Evolutionary conservation across 371 early-diverging fungal species (phyloP).

Genomic region (Mucor plumbeus): DNA sequence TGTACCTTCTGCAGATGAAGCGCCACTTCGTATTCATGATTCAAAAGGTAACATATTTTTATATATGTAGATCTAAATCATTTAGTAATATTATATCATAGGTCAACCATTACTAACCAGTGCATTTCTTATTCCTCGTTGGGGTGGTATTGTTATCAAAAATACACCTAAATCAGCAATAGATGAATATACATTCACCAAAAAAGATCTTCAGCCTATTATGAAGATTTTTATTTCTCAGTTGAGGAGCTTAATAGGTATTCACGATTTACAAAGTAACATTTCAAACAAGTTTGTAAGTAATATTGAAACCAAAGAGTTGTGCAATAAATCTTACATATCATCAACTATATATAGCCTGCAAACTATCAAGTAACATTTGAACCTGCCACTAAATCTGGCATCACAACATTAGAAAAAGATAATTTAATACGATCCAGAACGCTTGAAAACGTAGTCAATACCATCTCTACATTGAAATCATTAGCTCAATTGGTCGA

Average conservation of each 20-base stretch:
- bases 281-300: conserved; percentile 13
- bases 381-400: conserved; percentile 30
- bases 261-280: conserved; percentile 50
- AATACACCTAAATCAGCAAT: conserved; percentile 53
- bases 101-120: conserved; percentile 59
- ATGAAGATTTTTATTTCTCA: conserved; percentile 83
- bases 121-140: conserved; percentile 89
- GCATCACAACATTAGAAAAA: conserved; percentile 69
- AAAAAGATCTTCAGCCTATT: conserved; percentile 66
- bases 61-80: not conserved
- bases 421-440: conserved; percentile 73
- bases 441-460: conserved; percentile 70
- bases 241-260: conserved; percentile 80
- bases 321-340: too few relatives aligned
- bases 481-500: conserved; percentile 81
- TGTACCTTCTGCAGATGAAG: conserved; percentile 69
- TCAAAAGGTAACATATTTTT: conserved; percentile 41
- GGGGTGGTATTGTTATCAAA: conserved; percentile 89
- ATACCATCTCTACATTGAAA: conserved; percentile 74
- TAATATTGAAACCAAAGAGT: not conserved
- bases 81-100: not conserved
- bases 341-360: conserved; percentile 5
- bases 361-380: conserved; percentile 17
- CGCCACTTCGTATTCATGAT: conserved; percentile 73
- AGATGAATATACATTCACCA: conserved; percentile 35